These are phyloP conservation scores for Musa itinerans DNA, from an alignment of 176 grass and related monocot genomes.

Conservation along the genomic window DNA sequence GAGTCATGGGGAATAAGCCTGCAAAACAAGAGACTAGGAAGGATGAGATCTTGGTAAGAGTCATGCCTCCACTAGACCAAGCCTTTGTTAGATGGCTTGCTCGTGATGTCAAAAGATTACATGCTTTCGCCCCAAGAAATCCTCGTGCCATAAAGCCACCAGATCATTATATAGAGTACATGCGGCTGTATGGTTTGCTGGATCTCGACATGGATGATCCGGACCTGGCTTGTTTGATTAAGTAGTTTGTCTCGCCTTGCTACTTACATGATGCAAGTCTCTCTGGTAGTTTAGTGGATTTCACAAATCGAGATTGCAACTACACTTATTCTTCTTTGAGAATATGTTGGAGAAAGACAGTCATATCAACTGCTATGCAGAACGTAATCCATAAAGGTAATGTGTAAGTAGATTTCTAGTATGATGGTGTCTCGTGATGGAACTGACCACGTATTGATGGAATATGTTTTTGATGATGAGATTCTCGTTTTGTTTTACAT, in stretches of 20 bases:
- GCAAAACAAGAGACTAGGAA: not conserved
- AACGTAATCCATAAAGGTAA: not conserved
- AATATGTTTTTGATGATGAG: too few species aligned
- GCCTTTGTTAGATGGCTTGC: conserved; percentile 20
- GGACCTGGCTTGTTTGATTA: conserved; percentile 22
- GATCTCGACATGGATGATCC: conserved; percentile 30
- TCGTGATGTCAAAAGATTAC: not conserved
- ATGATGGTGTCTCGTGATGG: too few species aligned
- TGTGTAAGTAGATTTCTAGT: too few species aligned
- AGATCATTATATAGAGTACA: too few species aligned
- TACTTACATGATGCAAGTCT: not conserved
- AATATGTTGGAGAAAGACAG: not conserved
- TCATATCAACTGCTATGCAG: not conserved
- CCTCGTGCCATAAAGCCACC: conserved; percentile 24
- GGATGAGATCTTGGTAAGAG: conserved; percentile 20
- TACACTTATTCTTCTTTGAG: not conserved
- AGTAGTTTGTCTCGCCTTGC: not conserved
- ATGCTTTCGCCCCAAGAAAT: conserved; percentile 19
- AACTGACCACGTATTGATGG: too few species aligned
- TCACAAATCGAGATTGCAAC: not conserved
- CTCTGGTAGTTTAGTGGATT: not conserved
- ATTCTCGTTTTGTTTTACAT: too few species aligned
- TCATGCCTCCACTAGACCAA: conserved; percentile 21
- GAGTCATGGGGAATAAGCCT: conserved; percentile 19
- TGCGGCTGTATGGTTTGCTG: not conserved